Conservation (phyloP, 345 rosid species). For the Physaria fendleri region DNA sequence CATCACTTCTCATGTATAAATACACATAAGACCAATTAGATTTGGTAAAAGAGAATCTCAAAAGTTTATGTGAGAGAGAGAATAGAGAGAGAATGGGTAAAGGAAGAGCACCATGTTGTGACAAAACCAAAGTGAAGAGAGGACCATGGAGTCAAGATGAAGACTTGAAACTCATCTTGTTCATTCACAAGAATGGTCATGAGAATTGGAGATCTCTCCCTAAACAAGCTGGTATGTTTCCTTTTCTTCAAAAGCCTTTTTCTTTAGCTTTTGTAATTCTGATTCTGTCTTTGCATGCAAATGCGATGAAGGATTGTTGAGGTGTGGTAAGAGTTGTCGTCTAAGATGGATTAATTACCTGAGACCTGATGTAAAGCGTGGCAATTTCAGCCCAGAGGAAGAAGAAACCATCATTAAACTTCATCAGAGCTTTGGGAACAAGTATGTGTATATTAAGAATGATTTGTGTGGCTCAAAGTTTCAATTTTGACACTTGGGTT, state of each 20-base stretch:
- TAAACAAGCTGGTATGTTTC: slow-evolving; percentile 43
- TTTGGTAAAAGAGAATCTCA: slow-evolving; percentile 19
- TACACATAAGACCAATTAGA: slow-evolving; percentile 20
- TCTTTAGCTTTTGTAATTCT: neutral
- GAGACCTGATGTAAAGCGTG: slow-evolving; percentile 34
- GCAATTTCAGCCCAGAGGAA: slow-evolving; percentile 32
- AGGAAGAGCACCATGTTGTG: slow-evolving; percentile 55
- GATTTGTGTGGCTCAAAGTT: slow-evolving; percentile 6
- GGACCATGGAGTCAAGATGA: slow-evolving; percentile 66
- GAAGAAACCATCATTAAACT: slow-evolving; percentile 32
- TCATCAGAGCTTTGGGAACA: slow-evolving; percentile 30
- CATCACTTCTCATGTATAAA: slow-evolving; percentile 20
- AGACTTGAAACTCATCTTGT: slow-evolving; percentile 44
- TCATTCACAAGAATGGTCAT: slow-evolving; percentile 47
- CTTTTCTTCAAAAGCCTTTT: neutral
- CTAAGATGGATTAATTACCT: slow-evolving; percentile 33
- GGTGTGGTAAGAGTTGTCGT: slow-evolving; percentile 38
- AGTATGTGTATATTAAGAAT: slow-evolving; percentile 8
- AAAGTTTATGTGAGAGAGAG: neutral
- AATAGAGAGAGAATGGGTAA: slow-evolving; percentile 16
- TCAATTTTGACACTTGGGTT: neutral
- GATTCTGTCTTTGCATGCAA: slow-evolving; percentile 11
- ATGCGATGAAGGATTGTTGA: slow-evolving; percentile 27
- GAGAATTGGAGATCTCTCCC: slow-evolving; percentile 66
- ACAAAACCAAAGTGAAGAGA: slow-evolving; percentile 55